Evolutionary conservation across 495 filamentous ascomycete species (phyloP), one percentile per base, ranked within the genome.

Genomic region (Terfezia boudieri): DNA sequence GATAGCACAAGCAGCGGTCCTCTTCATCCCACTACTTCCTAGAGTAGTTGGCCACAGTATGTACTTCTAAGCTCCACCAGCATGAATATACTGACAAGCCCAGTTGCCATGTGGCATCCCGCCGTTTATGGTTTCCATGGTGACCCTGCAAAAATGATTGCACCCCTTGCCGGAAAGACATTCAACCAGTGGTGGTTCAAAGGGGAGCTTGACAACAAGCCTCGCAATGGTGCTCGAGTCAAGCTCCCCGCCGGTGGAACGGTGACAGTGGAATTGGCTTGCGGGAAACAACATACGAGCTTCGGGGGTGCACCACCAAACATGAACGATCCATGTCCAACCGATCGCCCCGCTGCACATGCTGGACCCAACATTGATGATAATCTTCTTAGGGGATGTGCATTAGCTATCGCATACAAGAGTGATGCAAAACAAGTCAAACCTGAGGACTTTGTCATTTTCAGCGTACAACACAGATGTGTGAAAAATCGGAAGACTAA

Each of bases 381-480:
- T 54, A 41, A 65, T 67, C 7, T 59, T 12, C 43, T 62, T 37
- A 67, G 70, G 5, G 75, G 74, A 6, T 74, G 72, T 10, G 75
- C 73, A 8, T 74, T 71, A 35, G 75, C 73, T 0, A 78, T 78
- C 41, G 71, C 70, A 36, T 78, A 78, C 56, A 62, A 74, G 50
- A 61, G 62, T 2, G 67, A 76, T 22, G 54, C 74, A 37, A 55
- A 58, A 8, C 56, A 71, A 8, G 73, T 76, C 10, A 73, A 68
- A 10, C 70, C 72, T 60, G 71, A 74, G 53, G 75, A 76, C 53
- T 63, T 76, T 20, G 70, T 69, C 8, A 69, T 78, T 9, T 76
- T 77, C 55, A 67, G 70, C 9, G 70, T 73, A 59, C 72, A 58
- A 67, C 71, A 66, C 63, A 57, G 57, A 58, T 65, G 57, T 37